phyloP scores from a whole-genome alignment of 2,329 filamentous ascomycete species.

The Diplodia mutila region DNA sequence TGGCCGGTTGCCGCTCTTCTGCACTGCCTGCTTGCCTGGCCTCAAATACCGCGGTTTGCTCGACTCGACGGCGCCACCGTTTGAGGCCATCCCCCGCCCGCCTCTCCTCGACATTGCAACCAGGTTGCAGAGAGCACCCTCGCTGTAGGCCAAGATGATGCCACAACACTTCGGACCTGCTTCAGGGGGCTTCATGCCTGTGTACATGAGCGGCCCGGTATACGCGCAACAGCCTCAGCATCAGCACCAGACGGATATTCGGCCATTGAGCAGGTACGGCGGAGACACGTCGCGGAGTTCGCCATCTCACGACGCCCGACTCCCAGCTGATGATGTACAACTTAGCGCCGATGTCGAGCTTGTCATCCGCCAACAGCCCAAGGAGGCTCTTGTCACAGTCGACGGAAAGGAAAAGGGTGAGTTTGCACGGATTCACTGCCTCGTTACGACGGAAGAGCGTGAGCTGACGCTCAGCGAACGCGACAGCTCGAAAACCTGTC shows the following conservation, averaged over 20 bases:
- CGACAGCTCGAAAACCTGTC: constrained; percentile 78
- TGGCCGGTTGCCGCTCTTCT: not conserved
- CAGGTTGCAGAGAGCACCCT: not conserved
- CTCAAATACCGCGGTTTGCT: constrained; percentile 5
- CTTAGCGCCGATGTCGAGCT: constrained; percentile 53
- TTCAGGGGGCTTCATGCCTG: not conserved
- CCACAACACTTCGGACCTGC: not conserved
- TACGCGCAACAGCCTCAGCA: constrained; percentile 10
- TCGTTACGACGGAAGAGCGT: not conserved
- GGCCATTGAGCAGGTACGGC: constrained; percentile 23
- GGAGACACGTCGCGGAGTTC: constrained; percentile 14
- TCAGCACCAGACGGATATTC: not conserved
- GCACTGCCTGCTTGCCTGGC: not conserved
- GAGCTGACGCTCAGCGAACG: constrained; percentile 11
- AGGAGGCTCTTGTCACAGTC: constrained; percentile 65
- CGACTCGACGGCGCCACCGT: not conserved
- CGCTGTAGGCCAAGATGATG: not conserved
- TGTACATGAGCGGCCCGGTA: not conserved
- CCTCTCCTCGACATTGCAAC: not conserved
- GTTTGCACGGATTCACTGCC: constrained; percentile 25
- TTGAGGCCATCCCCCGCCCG: not conserved
- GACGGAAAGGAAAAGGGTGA: constrained; percentile 76
- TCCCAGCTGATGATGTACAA: constrained; percentile 24
- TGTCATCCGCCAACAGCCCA: constrained; percentile 67
- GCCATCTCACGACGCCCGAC: constrained; percentile 23